phyloP scores from a whole-genome alignment of 192 early-diverging fungal species.

The Coemansia sp. region DNA sequence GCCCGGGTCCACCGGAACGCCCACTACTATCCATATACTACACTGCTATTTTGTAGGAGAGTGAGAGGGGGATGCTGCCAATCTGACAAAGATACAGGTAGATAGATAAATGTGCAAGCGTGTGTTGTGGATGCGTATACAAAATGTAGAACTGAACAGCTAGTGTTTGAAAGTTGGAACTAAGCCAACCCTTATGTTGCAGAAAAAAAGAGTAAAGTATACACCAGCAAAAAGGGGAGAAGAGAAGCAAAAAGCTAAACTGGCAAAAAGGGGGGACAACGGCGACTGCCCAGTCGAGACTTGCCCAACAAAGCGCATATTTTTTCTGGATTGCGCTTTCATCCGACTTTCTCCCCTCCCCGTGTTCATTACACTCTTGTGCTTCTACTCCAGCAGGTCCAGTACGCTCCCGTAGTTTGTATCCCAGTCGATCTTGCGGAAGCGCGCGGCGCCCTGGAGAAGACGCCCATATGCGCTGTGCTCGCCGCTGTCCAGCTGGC shows the following conservation, averaged over 20 bases:
- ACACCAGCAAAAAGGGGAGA: neutral
- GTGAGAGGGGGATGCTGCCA: neutral
- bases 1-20: constrained; percentile 19
- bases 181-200: neutral
- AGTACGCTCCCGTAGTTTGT: constrained; percentile 38
- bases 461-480: constrained; percentile 27
- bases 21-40: constrained; percentile 12
- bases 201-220: constrained; percentile 4
- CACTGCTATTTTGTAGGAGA: constrained; percentile 1
- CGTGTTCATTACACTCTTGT: too few species aligned
- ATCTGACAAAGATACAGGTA: neutral
- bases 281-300: neutral
- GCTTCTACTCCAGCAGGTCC: constrained; percentile 22
- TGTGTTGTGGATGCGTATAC: constrained; percentile 2
- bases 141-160: neutral
- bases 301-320: neutral
- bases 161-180: neutral
- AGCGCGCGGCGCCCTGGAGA: constrained; percentile 38
- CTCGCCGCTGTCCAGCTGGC: constrained; percentile 16
- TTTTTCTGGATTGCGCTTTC: too few species aligned
- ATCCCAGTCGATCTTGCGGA: constrained; percentile 41
- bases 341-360: too few species aligned
- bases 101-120: neutral
- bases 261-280: neutral
- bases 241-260: neutral